Conservation (phyloP, 306 rosid species). For the Trifolium pratense region DNA sequence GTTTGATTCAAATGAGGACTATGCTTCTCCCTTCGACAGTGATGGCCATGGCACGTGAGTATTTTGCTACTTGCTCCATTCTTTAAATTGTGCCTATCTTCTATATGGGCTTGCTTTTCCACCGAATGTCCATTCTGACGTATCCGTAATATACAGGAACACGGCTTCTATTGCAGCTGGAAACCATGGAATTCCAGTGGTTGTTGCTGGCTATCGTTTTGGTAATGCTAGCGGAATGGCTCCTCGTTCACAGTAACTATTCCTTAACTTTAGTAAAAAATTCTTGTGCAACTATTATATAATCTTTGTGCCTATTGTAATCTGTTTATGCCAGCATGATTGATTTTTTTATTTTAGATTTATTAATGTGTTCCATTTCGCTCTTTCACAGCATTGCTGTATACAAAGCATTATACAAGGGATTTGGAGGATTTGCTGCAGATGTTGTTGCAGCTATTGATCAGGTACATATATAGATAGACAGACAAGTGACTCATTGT, state of each 20-base stretch:
- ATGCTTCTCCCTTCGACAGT: constrained; percentile 91
- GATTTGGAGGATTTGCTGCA: constrained; percentile 97
- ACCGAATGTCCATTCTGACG: constrained; percentile 38
- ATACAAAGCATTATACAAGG: constrained; percentile 92
- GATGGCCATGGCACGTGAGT: constrained; percentile 99
- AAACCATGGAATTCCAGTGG: constrained; percentile 94
- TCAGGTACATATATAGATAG: constrained; percentile 60
- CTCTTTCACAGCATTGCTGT: constrained; percentile 74
- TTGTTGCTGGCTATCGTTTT: constrained; percentile 83
- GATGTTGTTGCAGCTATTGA: constrained; percentile 98
- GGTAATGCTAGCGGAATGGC: constrained; percentile 99
- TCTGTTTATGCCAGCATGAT: neutral
- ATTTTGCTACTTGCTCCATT: constrained; percentile 23
- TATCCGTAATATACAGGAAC: constrained; percentile 67
- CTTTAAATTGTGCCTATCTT: neutral
- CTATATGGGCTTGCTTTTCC: too few relatives aligned
- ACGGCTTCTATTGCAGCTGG: constrained; percentile 96
- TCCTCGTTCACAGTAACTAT: constrained; percentile 92
- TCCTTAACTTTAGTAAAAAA: constrained; percentile 39
- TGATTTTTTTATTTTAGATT: constrained; percentile 9
- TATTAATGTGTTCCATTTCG: constrained; percentile 36
- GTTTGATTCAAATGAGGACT: constrained; percentile 76
- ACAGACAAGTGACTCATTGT: constrained; percentile 28
- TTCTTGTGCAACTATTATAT: constrained; percentile 3
- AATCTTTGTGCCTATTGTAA: neutral